phyloP scores from a whole-genome alignment of 2,329 filamentous ascomycete species.

The Exophiala phaeomuriformis region DNA sequence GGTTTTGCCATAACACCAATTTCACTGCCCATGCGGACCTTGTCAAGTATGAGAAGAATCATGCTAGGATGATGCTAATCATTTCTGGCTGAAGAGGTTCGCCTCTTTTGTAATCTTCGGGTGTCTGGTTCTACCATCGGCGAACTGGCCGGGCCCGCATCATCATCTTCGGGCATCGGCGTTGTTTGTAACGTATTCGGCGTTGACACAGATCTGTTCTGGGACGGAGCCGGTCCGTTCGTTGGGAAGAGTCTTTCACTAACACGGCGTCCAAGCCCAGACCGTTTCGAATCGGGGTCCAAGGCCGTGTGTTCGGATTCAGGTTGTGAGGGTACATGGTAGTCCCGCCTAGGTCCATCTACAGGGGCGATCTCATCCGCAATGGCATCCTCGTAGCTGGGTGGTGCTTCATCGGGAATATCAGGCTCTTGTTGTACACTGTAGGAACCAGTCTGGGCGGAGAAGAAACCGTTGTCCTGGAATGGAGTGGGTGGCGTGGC shows the following conservation, averaged over 20 bases:
- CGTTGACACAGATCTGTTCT: conserved; percentile 9
- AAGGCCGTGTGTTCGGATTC: conserved; percentile 15
- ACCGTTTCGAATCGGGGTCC: conserved; percentile 22
- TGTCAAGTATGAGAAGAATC: too few relatives aligned
- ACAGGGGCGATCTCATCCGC: conserved; percentile 69
- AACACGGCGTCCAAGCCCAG: conserved; percentile 20
- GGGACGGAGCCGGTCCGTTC: conserved; percentile 11
- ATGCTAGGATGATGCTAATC: background rate
- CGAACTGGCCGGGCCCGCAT: background rate
- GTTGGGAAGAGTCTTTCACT: conserved; percentile 25
- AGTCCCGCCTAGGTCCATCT: conserved; percentile 56
- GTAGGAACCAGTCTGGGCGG: conserved; percentile 11
- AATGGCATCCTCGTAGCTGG: conserved; percentile 90
- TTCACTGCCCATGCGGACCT: too few relatives aligned
- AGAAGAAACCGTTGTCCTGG: conserved; percentile 8
- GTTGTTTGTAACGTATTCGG: conserved; percentile 2
- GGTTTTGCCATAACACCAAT: too few relatives aligned
- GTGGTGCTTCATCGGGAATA: conserved; percentile 65
- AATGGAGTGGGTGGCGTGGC: conserved; percentile 5
- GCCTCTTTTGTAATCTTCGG: background rate
- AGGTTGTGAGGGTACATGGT: conserved; percentile 30
- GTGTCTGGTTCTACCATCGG: background rate
- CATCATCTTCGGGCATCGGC: conserved; percentile 9
- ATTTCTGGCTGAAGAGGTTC: conserved; percentile 5
- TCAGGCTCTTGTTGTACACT: conserved; percentile 4